Conservation (phyloP, 2,329 filamentous ascomycete species). For the Sordariomycetes sp. region DNA sequence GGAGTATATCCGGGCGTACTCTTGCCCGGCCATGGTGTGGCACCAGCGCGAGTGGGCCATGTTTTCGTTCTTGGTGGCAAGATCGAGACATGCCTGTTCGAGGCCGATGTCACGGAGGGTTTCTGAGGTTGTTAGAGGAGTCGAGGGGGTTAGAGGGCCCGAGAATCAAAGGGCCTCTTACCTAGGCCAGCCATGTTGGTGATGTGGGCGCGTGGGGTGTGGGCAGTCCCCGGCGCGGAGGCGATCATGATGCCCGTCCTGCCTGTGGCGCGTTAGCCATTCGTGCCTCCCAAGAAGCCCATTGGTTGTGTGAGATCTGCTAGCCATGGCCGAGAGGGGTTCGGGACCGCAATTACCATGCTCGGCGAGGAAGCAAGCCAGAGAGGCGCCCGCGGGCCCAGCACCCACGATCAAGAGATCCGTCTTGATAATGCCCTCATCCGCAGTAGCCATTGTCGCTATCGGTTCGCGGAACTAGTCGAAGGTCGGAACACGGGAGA, state of each 20-base stretch:
- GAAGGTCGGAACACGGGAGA: not conserved
- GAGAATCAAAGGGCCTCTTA: conserved; percentile 9
- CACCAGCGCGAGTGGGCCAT: conserved; percentile 40
- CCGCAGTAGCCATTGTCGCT: not conserved
- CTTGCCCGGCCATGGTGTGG: conserved; percentile 35
- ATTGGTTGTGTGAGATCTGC: not conserved
- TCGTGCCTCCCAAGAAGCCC: not conserved
- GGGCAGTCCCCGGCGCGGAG: conserved; percentile 31
- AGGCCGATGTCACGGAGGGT: conserved; percentile 38
- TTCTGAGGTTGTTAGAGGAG: conserved; percentile 18
- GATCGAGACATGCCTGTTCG: conserved; percentile 22
- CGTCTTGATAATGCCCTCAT: conserved; percentile 15
- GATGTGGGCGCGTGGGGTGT: conserved; percentile 46
- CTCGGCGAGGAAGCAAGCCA: conserved; percentile 37
- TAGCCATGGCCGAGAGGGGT: not conserved
- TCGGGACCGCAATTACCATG: conserved; percentile 21
- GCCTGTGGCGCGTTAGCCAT: conserved; percentile 14
- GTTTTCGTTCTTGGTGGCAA: conserved; percentile 21
- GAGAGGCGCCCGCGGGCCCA: conserved; percentile 38
- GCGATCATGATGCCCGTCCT: conserved; percentile 40
- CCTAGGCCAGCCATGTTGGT: conserved; percentile 44
- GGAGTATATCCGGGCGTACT: conserved; percentile 33
- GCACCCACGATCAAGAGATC: conserved; percentile 35
- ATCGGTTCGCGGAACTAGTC: not conserved
- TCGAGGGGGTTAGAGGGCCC: not conserved